Base-by-base conservation (phyloP, 768 basidiomycete species). In the Clavaria fumosa region DNA sequence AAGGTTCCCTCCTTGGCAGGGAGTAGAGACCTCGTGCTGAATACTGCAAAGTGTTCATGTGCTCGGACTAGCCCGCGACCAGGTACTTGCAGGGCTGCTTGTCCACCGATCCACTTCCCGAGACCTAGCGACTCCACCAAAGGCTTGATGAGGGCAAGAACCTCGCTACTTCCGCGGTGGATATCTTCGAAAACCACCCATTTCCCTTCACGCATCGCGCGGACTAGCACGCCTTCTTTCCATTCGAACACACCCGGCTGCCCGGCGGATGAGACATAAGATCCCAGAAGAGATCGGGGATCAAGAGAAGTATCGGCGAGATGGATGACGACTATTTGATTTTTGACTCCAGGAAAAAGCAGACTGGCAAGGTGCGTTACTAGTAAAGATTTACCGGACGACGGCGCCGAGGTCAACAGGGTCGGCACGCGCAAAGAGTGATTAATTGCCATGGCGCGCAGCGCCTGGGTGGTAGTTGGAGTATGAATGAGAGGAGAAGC, bases 261-360 rank as follows among this genome's bases (percentile, higher is more conserved):
- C 1, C 69, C 74, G 0, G 79, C 66, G 0, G 93, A 95, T 2
- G 93, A 93, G 2, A 88, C 64, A 42, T 97, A 93, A 2, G 88
- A 90, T 4, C 95, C 93, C 30, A 99, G 69, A 4, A 99, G 67
- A 0, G 89, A 80, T 17, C 93, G 81, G 21, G 91, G 80, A 51
- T 99, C 93, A 31, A 99, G 67, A 2, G 93, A 93, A 1, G 90
- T 93, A 48, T 97, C 95, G 4, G 89, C 86, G 18, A 97, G 74
- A 48, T 93, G 83, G 41, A 99, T 77, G 1, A 72, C 77, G 22
- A 97, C 69, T 28, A 95, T 69, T 31, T 86, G 76, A 42, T 78
- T 77, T 37, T 58, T 63, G 5, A 58, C 50, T 14, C 60, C 60
- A 0, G 85, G 78, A 50, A 75, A 65, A 7, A 96, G 54, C 7